Evolutionary conservation across 2,329 filamentous ascomycete genomes (phyloP), one percentile per base, ranked within the genome.

Genomic region (Aphanoascus verrucosus): DNA sequence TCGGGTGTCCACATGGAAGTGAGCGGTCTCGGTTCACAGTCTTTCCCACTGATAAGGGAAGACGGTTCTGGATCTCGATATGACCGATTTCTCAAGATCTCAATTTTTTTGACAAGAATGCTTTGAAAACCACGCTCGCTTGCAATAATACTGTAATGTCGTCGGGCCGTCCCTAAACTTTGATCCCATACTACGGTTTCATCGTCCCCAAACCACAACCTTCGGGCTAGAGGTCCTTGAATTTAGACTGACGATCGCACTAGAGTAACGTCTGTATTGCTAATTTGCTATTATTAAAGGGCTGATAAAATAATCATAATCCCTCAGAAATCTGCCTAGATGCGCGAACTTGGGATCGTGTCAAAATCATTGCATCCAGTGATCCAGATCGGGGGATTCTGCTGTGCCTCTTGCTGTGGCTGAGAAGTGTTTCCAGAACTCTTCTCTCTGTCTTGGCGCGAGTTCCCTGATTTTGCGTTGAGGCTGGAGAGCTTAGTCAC

Each of bases 161-260:
- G 20, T 50, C 48, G 48, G 48, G 48, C 48, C 48, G 48, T 28
- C 42, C 48, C 48, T 50, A 34, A 50, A 50, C 48, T 42, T 43
- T 50, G 48, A 42, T 42, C 34, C 38, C 38, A 42, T 50, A 42
- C 38, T 41, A 50, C 48, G 38, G 48, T 50, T 50, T 50, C 48
- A 50, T 50, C 38, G 14, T 42, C 48, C 15, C 23, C 23, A 23
- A 41, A 34, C 37, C 48, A 23, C 37, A 50, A 50, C 42, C 34
- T 42, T 6, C 45, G 3, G n/a, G 12, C 14, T 17, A 41, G 15
- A 28, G 14, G 31, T 32, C 17, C 9, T 46, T 17, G 7, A 11
- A 6, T n/a, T 35, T 41, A 17, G 17, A 46, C 43, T 11, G 31
- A n/a, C n/a, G 28, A 34, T 34, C 28, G 1, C n/a, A 17, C 34